phyloP scores from a whole-genome alignment of 495 filamentous ascomycete genomes.

The Paragyromitra xinjiangensis region DNA sequence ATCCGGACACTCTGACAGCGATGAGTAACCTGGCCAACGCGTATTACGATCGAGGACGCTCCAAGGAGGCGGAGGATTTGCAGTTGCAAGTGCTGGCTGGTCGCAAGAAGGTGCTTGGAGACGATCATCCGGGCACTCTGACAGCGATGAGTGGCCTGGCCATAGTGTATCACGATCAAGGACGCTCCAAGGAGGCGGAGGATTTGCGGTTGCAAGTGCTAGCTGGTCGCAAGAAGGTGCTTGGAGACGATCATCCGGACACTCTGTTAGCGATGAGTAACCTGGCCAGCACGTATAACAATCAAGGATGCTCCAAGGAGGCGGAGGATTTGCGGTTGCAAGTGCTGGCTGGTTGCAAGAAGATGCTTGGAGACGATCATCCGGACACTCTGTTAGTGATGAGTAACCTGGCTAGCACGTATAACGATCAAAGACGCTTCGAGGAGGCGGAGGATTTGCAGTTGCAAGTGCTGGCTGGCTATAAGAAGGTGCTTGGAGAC shows the following conservation, averaged over 20 bases:
- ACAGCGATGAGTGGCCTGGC: constrained; percentile 59
- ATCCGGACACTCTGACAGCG: constrained; percentile 53
- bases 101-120: constrained; percentile 51
- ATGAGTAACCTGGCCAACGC: constrained; percentile 58
- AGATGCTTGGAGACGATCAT: constrained; percentile 25
- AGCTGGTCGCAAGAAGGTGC: constrained; percentile 37
- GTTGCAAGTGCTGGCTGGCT: constrained; percentile 45
- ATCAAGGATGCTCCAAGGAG: constrained; percentile 38
- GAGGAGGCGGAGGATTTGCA: constrained; percentile 34
- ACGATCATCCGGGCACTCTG: constrained; percentile 54
- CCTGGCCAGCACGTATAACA: no score
- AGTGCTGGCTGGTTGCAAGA: constrained; percentile 13
- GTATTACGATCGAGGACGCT: constrained; percentile 41
- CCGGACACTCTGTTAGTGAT: constrained; percentile 1
- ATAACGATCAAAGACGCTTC: no score
- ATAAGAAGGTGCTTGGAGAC: constrained; percentile 50
- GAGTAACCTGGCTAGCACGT: constrained; percentile 51
- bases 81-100: constrained; percentile 32
- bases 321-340: constrained; percentile 51
- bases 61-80: constrained; percentile 46
- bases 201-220: constrained; percentile 31
- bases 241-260: constrained; percentile 39
- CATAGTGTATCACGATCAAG: constrained; percentile 43
- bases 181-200: constrained; percentile 43
- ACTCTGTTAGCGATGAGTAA: not conserved